A percentile compares a stretch with the other conserved stretches of the same genome.
These are phyloP conservation scores for Phyllosticta citribraziliensis DNA, from an alignment of 2,329 filamentous ascomycete species.

Conservation along the genomic window DNA sequence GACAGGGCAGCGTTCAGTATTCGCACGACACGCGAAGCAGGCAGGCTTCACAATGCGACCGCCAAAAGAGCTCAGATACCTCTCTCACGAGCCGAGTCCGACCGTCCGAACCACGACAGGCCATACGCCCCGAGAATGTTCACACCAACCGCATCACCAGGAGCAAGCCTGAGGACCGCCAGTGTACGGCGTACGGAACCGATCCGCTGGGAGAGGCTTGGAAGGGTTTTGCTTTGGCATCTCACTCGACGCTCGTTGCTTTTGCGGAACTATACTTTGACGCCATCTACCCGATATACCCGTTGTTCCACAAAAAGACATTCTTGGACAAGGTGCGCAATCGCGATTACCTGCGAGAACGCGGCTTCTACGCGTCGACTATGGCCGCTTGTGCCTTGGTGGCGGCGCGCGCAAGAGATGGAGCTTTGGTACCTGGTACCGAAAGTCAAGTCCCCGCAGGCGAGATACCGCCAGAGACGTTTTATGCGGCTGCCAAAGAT, in stretches of 20 bases:
- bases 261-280: conserved; percentile 39
- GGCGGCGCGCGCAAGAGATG: conserved; percentile 41
- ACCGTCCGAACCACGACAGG: background rate
- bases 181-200: conserved; percentile 12
- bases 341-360: conserved; percentile 35
- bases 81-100: background rate
- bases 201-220: conserved; percentile 25
- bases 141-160: background rate
- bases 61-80: background rate
- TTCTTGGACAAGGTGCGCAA: conserved; percentile 31
- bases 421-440: conserved; percentile 34
- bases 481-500: conserved; percentile 35
- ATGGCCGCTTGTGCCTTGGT: conserved; percentile 45
- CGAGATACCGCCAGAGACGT: conserved; percentile 31
- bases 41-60: conserved; percentile 1
- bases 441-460: conserved; percentile 19
- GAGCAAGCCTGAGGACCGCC: conserved; percentile 5
- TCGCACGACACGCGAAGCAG: background rate
- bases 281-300: conserved; percentile 45
- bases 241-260: conserved; percentile 32
- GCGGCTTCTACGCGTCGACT: conserved; percentile 38
- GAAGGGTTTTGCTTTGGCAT: conserved; percentile 33
- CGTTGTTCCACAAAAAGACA: conserved; percentile 41
- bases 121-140: background rate
- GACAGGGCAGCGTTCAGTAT: background rate